Conservation (phyloP, 768 basidiomycete species). For the Termitomyces sp. region DNA sequence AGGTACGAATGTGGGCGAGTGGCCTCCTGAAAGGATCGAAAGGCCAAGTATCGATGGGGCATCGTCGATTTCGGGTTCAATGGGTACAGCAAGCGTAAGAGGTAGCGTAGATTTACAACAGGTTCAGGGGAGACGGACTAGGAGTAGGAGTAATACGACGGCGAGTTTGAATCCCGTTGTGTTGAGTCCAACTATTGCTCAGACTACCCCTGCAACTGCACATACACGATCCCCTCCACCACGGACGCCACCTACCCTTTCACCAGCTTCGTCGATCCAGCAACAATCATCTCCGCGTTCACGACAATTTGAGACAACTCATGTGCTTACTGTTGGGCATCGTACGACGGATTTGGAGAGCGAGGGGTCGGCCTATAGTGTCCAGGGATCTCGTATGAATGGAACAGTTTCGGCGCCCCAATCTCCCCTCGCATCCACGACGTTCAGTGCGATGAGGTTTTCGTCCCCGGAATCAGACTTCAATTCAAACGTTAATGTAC, state of each 20-base stretch:
- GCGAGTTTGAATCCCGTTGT: slow-evolving; percentile 9
- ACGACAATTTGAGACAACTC: background rate
- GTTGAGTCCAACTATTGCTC: background rate
- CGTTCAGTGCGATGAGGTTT: background rate
- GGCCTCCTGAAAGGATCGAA: slow-evolving; percentile 3
- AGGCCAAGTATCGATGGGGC: background rate
- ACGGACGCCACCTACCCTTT: background rate
- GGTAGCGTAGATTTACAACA: slow-evolving; percentile 2
- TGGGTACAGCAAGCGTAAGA: background rate
- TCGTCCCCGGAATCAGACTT: background rate
- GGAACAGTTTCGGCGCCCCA: background rate
- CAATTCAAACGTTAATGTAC: background rate
- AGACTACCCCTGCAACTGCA: background rate
- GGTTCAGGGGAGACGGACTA: background rate
- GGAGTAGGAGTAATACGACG: slow-evolving; percentile 12
- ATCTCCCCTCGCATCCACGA: background rate
- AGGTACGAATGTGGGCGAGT: background rate
- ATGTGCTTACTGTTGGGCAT: background rate
- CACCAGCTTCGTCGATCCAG: background rate
- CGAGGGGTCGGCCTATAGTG: background rate
- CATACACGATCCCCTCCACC: background rate
- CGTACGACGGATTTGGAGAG: slow-evolving; percentile 2
- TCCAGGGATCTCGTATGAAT: background rate
- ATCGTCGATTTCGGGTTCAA: background rate
- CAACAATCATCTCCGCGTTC: background rate